These are phyloP conservation scores for Gossypium ekmanianum DNA, from an alignment of 345 rosid genomes.

Conservation along the genomic window DNA sequence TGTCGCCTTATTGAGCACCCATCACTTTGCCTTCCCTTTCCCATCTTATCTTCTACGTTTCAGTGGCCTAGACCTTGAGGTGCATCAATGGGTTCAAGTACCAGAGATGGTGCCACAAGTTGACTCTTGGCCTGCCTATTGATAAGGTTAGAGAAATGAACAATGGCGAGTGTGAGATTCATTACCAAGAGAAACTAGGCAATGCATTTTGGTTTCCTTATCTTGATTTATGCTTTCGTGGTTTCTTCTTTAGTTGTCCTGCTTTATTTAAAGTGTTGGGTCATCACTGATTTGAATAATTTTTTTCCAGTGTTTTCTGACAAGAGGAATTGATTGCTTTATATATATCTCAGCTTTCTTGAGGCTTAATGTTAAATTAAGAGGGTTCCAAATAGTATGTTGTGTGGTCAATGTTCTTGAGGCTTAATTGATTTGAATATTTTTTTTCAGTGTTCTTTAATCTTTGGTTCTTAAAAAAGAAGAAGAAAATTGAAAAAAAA, in stretches of 20 bases:
- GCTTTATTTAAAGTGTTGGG: constrained; percentile 48
- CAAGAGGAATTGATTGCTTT: background rate
- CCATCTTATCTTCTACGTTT: constrained; percentile 85
- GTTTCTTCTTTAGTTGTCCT: constrained; percentile 73
- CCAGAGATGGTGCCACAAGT: constrained; percentile 93
- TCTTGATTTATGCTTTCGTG: constrained; percentile 77
- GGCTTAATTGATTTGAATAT: too few species aligned
- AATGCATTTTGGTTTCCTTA: constrained; percentile 79
- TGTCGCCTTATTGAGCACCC: constrained; percentile 93
- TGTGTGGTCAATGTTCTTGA: too few species aligned
- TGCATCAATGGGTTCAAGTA: constrained; percentile 98
- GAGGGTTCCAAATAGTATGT: too few species aligned
- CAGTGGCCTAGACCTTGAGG: constrained; percentile 84
- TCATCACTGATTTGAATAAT: constrained; percentile 19
- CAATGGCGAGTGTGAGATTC: constrained; percentile 47
- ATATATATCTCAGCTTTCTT: background rate
- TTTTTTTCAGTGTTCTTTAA: too few species aligned
- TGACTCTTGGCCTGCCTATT: constrained; percentile 79
- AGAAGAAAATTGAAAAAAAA: too few species aligned
- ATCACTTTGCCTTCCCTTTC: constrained; percentile 71
- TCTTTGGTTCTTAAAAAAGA: too few species aligned
- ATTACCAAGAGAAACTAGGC: constrained; percentile 98
- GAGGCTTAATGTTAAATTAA: background rate
- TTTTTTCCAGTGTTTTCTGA: too few species aligned
- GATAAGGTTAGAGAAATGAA: constrained; percentile 77